Percentiles rank a stretch among this genome's conserved stretches.
Evolutionary conservation across 169 alveolate species (phyloP).

Genomic region (Neospora caninum): DNA sequence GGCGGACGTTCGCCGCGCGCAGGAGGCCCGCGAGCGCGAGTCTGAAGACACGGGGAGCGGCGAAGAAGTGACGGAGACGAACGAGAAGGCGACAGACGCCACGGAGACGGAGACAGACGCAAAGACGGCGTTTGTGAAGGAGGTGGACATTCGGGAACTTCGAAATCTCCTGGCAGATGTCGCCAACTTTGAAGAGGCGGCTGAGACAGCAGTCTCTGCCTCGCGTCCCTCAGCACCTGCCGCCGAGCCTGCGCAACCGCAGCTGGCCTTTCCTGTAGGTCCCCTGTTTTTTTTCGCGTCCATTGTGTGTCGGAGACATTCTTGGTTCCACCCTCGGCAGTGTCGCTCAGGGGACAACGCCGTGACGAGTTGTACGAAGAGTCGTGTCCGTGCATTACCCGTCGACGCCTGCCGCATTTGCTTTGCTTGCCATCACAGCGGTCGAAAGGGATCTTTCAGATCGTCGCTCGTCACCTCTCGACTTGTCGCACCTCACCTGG

Average conservation of each 20-base stretch:
- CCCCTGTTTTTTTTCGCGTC: no score
- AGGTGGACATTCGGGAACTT: neutral
- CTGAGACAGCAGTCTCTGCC: neutral
- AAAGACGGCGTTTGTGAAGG: neutral
- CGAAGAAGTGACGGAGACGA: neutral
- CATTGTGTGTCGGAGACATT: neutral
- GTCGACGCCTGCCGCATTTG: no score
- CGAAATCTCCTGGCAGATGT: constrained; percentile 20
- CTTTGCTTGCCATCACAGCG: no score
- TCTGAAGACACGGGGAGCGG: neutral
- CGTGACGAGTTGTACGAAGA: no score
- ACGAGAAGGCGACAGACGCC: neutral
- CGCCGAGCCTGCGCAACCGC: neutral
- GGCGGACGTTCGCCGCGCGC: no score
- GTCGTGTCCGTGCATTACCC: no score
- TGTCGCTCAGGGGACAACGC: no score
- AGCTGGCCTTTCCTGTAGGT: neutral
- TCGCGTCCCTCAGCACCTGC: neutral
- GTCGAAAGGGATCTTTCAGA: no score
- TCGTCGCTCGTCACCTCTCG: no score
- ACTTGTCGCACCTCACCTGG: no score
- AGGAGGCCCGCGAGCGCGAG: neutral
- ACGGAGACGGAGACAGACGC: neutral
- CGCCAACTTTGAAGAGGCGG: constrained; percentile 1
- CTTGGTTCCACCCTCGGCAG: no score